Percentiles rank a stretch among this genome's conserved stretches.
phyloP scores from a whole-genome alignment of 768 basidiomycete species.

The Mycena capillaripes region DNA sequence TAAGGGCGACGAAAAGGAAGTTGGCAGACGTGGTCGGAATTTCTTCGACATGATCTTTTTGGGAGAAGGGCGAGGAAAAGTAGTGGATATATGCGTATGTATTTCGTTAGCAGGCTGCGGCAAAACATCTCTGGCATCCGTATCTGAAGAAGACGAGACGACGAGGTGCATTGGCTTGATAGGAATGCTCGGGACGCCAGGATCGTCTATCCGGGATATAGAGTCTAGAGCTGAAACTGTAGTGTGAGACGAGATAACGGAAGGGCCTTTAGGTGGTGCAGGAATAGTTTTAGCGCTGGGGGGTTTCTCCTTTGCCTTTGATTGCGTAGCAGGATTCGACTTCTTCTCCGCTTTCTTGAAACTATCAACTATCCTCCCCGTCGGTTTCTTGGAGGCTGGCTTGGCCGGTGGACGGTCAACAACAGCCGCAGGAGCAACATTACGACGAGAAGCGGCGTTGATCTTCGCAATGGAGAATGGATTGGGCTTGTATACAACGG shows the following conservation, averaged over 20 bases:
- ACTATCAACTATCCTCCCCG: conserved; percentile 55
- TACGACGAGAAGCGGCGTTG: conserved; percentile 72
- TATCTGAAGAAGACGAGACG: background rate
- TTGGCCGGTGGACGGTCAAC: background rate
- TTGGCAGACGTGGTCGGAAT: conserved; percentile 3
- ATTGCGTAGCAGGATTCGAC: background rate
- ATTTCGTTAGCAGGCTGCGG: background rate
- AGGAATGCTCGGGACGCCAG: background rate
- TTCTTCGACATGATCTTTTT: conserved; percentile 5
- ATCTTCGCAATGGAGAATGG: conserved; percentile 87
- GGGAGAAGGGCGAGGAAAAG: background rate
- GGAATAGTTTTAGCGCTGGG: background rate
- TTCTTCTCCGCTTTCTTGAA: conserved; percentile 53
- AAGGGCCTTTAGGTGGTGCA: background rate
- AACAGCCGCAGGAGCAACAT: background rate
- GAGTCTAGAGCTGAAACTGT: background rate
- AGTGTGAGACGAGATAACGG: background rate
- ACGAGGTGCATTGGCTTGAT: background rate
- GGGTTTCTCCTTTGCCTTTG: background rate
- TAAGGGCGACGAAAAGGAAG: conserved; percentile 20
- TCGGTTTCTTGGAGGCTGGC: background rate
- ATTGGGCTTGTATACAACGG: conserved; percentile 77
- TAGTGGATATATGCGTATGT: conserved; percentile 2
- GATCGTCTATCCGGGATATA: background rate
- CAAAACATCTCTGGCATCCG: background rate